A percentile compares a stretch with the other conserved stretches of the same genome.
phyloP scores from a whole-genome alignment of 2,329 filamentous ascomycete genomes.

The Daldinia sp. region DNA sequence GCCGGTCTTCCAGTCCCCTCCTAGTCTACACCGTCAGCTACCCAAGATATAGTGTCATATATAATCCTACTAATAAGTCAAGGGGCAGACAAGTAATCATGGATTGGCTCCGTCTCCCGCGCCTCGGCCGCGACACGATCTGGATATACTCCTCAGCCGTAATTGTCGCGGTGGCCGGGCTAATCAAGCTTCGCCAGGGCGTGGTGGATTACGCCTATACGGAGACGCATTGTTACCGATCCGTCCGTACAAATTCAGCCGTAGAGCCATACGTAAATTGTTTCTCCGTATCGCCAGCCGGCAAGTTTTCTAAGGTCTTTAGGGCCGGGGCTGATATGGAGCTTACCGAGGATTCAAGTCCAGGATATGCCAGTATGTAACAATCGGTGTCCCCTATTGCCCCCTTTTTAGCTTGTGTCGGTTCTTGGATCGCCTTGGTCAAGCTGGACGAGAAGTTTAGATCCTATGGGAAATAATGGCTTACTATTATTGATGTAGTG shows the following conservation, averaged over 20 bases:
- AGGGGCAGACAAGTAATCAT: constrained; percentile 21
- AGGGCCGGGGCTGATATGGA: constrained; percentile 44
- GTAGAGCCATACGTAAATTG: constrained; percentile 56
- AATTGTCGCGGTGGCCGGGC: constrained; percentile 38
- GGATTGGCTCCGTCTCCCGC: constrained; percentile 35
- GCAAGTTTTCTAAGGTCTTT: constrained; percentile 60
- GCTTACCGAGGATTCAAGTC: constrained; percentile 45
- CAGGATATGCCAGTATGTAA: constrained; percentile 58
- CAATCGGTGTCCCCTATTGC: neutral
- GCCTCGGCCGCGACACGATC: constrained; percentile 31
- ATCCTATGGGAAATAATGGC: neutral
- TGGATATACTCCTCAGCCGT: constrained; percentile 36
- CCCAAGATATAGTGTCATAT: neutral
- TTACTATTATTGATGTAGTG: constrained; percentile 43
- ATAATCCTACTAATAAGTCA: neutral
- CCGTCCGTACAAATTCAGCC: constrained; percentile 53
- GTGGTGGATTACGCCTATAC: constrained; percentile 37
- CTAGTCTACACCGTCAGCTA: neutral
- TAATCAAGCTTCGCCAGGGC: constrained; percentile 38
- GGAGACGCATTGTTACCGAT: constrained; percentile 54
- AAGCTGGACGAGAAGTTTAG: neutral
- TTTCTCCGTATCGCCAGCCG: constrained; percentile 61
- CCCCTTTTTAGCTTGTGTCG: neutral
- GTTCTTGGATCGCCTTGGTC: neutral
- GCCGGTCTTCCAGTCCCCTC: neutral